Evolutionary conservation across 345 rosid genomes (phyloP).

Genomic region (Sisymbrium irio): DNA sequence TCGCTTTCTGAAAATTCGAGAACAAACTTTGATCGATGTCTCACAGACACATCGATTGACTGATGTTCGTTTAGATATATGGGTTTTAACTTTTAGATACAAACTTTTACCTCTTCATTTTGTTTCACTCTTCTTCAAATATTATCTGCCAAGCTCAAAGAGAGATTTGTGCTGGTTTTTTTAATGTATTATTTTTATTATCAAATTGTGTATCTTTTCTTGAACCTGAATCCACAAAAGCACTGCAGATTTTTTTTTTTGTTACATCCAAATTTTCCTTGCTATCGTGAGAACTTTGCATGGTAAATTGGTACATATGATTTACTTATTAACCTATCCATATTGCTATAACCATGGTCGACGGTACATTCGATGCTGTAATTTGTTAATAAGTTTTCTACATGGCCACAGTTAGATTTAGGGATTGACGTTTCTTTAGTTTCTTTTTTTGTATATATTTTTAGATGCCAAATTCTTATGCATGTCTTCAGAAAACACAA

Average conservation of each 20-base stretch:
- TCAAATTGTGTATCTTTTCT: background rate
- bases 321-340: background rate
- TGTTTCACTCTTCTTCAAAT: background rate
- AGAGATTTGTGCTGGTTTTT: background rate
- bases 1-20: background rate
- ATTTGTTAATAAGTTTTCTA: background rate
- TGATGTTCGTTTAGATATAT: background rate
- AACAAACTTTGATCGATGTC: background rate
- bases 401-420: background rate
- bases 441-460: background rate
- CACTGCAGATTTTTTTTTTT: background rate
- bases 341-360: background rate
- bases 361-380: background rate
- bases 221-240: background rate
- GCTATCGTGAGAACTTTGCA: background rate
- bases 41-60: background rate
- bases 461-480: background rate
- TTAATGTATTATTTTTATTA: background rate
- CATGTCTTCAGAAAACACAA: background rate
- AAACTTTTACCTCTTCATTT: background rate
- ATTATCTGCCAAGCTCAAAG: slow-evolving; percentile 3
- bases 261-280: background rate
- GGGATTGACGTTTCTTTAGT: background rate
- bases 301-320: background rate
- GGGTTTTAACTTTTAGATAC: background rate